Conservation (phyloP, 257 asterid species). For the Voacanga thouarsii region DNA sequence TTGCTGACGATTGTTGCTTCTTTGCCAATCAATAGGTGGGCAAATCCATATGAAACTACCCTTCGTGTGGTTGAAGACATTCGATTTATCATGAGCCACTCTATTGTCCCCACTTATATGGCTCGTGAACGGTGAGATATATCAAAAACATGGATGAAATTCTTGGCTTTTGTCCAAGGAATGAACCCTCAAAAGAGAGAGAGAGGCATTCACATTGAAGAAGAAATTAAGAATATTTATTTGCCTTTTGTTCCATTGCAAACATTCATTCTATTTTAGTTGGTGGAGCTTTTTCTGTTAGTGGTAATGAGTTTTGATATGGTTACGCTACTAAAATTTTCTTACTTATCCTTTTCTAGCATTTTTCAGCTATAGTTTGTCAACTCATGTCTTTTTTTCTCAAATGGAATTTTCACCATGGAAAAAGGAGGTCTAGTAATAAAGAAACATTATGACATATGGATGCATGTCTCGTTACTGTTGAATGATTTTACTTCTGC, state of each 20-base stretch:
- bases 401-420: neutral
- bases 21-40: conserved; percentile 75
- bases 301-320: conserved; percentile 19
- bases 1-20: neutral
- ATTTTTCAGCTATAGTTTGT: neutral
- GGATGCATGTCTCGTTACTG: neutral
- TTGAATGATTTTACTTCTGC: too few species aligned
- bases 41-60: conserved; percentile 63
- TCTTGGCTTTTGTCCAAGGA: conserved; percentile 90
- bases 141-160: conserved; percentile 73
- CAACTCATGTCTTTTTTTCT: neutral
- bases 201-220: conserved; percentile 78
- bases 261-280: conserved; percentile 73
- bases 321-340: neutral
- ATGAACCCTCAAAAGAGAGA: conserved; percentile 91
- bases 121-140: conserved; percentile 68
- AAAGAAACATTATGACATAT: neutral
- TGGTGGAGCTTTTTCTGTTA: conserved; percentile 71
- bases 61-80: conserved; percentile 80
- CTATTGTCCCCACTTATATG: conserved; percentile 67
- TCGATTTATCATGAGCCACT: conserved; percentile 89
- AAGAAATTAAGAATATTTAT: conserved; percentile 68
- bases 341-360: neutral
- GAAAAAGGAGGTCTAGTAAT: neutral
- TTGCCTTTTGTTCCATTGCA: conserved; percentile 73